phyloP scores from a whole-genome alignment of 2,329 filamentous ascomycete species.

The Aspergillus udagawae region DNA sequence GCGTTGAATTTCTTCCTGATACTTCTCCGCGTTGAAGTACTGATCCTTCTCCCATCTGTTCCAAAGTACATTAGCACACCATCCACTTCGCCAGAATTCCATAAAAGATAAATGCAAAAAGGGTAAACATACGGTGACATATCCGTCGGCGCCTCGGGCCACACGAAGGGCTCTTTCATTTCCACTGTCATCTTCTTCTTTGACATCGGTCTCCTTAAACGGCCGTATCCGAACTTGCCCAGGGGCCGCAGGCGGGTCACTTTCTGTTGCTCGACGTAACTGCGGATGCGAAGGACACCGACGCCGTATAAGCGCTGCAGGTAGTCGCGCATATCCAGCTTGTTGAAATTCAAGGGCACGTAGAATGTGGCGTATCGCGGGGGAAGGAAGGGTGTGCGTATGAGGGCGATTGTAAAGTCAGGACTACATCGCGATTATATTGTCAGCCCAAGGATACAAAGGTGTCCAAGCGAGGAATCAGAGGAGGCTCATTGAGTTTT shows the following conservation, averaged over 20 bases:
- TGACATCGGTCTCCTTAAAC: conserved; percentile 65
- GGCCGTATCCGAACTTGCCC: conserved; percentile 44
- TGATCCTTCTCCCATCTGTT: conserved; percentile 60
- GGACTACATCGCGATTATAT: conserved; percentile 54
- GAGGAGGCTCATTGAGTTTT: neutral
- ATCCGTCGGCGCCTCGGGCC: conserved; percentile 67
- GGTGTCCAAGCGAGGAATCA: too few species aligned
- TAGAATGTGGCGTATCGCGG: conserved; percentile 83
- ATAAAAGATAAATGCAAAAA: conserved; percentile 3
- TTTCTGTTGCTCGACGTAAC: conserved; percentile 69
- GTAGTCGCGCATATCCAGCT: conserved; percentile 95
- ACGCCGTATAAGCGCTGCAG: conserved; percentile 82
- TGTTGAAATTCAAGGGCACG: conserved; percentile 88
- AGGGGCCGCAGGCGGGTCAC: conserved; percentile 44
- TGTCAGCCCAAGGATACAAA: neutral
- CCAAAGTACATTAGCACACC: conserved; percentile 10
- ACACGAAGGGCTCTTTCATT: conserved; percentile 81
- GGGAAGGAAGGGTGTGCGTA: conserved; percentile 67
- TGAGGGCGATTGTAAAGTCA: conserved; percentile 72
- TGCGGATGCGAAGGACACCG: conserved; percentile 67
- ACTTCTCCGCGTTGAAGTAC: conserved; percentile 51
- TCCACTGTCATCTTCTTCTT: conserved; percentile 95
- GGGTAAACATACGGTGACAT: conserved; percentile 50
- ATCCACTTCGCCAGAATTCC: conserved; percentile 5
- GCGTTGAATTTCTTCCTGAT: conserved; percentile 41